These are phyloP conservation scores for Alternaria arbusti DNA, from an alignment of 2,329 filamentous ascomycete species.

Conservation along the genomic window DNA sequence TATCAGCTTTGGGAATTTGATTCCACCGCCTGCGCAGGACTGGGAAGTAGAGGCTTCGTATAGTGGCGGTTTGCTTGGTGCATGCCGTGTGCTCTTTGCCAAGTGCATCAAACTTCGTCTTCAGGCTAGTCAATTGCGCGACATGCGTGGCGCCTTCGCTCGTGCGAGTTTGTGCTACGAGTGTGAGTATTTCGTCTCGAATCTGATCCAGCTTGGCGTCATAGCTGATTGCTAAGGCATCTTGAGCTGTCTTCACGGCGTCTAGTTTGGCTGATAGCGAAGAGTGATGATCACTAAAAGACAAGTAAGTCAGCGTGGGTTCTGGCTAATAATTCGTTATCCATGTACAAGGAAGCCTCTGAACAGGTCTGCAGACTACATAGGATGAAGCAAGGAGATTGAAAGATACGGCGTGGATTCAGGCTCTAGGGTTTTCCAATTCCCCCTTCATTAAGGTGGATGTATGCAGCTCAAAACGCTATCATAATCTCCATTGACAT, in stretches of 20 bases:
- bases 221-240: not conserved
- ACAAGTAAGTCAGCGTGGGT: not conserved
- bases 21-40: constrained; percentile 6
- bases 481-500: not conserved
- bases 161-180: not conserved
- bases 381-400: not conserved
- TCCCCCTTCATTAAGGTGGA: too few species aligned
- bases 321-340: too few species aligned
- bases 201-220: not conserved
- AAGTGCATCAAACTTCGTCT: constrained; percentile 12
- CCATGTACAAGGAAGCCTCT: too few species aligned
- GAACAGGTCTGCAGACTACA: not conserved
- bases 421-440: too few species aligned
- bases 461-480: not conserved
- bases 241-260: not conserved
- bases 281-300: not conserved
- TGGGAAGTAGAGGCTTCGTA: not conserved
- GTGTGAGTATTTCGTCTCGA: not conserved
- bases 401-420: too few species aligned
- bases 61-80: not conserved
- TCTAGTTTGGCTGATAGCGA: not conserved
- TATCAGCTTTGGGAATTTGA: not conserved
- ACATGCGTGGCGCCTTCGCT: not conserved
- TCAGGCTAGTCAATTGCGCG: constrained; percentile 5
- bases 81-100: constrained; percentile 6